Evolutionary conservation across 495 filamentous ascomycete species (phyloP).

Genomic region (Penicillium cataractarum): DNA sequence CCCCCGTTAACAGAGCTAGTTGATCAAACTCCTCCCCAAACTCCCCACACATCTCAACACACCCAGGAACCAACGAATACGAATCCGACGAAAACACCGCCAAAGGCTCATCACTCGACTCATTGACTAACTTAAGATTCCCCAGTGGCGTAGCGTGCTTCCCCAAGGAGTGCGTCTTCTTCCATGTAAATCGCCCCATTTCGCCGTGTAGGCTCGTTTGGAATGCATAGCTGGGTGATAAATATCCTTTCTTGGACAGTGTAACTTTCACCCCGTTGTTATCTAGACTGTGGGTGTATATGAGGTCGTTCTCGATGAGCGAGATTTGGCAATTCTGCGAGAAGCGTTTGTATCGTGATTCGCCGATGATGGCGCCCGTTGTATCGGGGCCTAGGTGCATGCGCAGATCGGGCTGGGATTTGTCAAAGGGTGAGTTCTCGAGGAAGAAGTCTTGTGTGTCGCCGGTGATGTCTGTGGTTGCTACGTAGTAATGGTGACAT

Average conservation of each 20-base stretch:
- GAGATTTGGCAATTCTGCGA: slow-evolving; percentile 17
- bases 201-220: background rate
- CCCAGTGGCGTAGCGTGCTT: slow-evolving; percentile 6
- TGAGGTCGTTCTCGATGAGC: slow-evolving; percentile 5
- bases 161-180: slow-evolving; percentile 23
- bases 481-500: slow-evolving; percentile 17
- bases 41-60: slow-evolving; percentile 17
- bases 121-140: slow-evolving; percentile 19
- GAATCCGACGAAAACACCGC: slow-evolving; percentile 22
- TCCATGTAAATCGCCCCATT: slow-evolving; percentile 6
- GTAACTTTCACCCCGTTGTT: background rate
- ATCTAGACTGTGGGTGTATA: too few species aligned
- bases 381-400: slow-evolving; percentile 14
- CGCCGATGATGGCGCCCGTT: slow-evolving; percentile 7
- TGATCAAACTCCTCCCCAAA: slow-evolving; percentile 17
- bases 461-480: background rate
- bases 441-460: slow-evolving; percentile 15
- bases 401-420: slow-evolving; percentile 6
- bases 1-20: slow-evolving; percentile 15
- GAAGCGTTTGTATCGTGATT: slow-evolving; percentile 14
- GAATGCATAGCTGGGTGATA: slow-evolving; percentile 14
- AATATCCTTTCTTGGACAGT: slow-evolving; percentile 14
- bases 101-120: slow-evolving; percentile 10
- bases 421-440: slow-evolving; percentile 13
- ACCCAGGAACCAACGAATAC: slow-evolving; percentile 12